phyloP scores from a whole-genome alignment of 768 basidiomycete species.

The Lactarius pseudohatsudake region DNA sequence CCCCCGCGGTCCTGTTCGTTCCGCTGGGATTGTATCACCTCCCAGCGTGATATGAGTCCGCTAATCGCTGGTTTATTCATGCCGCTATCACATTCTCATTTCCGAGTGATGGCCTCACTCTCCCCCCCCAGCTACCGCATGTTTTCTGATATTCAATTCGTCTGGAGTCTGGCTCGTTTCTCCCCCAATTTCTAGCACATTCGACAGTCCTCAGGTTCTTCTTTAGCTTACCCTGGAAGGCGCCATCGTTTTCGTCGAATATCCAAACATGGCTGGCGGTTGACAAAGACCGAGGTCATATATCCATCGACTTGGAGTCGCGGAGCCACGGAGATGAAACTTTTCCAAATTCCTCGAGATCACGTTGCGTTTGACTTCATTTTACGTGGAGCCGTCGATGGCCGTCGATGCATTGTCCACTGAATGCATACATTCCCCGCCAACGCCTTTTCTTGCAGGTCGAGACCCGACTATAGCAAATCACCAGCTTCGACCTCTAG shows the following conservation, averaged over 20 bases:
- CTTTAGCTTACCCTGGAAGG: not conserved
- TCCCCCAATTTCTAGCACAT: not conserved
- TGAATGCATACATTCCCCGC: not conserved
- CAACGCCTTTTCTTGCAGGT: constrained; percentile 6
- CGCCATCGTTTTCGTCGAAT: not conserved
- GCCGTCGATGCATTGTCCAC: not conserved
- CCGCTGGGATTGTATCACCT: not conserved
- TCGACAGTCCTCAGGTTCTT: not conserved
- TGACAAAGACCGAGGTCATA: not conserved
- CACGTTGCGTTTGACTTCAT: not conserved
- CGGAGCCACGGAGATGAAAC: constrained; percentile 23
- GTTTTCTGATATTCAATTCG: constrained; percentile 9
- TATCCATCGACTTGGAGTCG: constrained; percentile 6
- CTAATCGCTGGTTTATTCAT: constrained; percentile 1
- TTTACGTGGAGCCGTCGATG: not conserved
- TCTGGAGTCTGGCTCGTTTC: not conserved
- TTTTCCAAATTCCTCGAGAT: constrained; percentile 5
- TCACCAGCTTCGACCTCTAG: not conserved
- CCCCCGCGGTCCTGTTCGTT: not conserved
- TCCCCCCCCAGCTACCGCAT: not conserved
- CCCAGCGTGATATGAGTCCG: not conserved
- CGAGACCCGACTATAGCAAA: constrained; percentile 7
- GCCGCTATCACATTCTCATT: constrained; percentile 13
- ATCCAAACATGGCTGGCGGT: not conserved
- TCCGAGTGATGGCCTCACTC: constrained; percentile 1